A percentile compares a stretch with the other conserved stretches of the same genome.
Conservation (phyloP, 352 stramenopile genomes). For the Pythium brachiatum region DNA sequence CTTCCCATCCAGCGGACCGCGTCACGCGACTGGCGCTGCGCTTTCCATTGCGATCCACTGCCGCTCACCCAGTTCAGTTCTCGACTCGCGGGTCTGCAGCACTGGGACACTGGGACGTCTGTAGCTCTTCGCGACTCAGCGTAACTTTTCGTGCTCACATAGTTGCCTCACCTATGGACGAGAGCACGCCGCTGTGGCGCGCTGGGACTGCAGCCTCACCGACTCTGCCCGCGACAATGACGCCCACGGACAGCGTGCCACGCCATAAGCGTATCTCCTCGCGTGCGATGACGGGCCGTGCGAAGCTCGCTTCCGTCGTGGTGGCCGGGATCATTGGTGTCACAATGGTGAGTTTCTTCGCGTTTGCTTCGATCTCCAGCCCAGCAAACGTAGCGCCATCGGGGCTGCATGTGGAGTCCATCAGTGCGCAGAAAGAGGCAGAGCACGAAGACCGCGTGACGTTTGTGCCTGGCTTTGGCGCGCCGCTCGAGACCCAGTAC, state of each 20-base stretch:
- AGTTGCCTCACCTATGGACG: no score
- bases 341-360: slow-evolving; percentile 3
- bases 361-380: not conserved
- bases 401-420: not conserved
- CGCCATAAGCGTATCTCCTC: not conserved
- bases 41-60: not conserved
- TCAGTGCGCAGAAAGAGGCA: not conserved
- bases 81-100: no score
- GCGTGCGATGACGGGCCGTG: slow-evolving; percentile 7
- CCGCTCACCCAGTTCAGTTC: not conserved
- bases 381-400: not conserved
- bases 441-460: slow-evolving; percentile 40
- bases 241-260: not conserved
- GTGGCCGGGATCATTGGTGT: not conserved
- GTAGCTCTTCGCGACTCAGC: not conserved
- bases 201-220: slow-evolving; percentile 17
- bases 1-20: not conserved
- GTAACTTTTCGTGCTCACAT: not conserved
- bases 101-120: not conserved
- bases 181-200: slow-evolving; percentile 45
- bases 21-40: not conserved
- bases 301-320: slow-evolving; percentile 1
- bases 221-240: not conserved
- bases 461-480: slow-evolving; percentile 69
- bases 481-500: slow-evolving; percentile 73